phyloP scores from a whole-genome alignment of 83 land plant species.

The Larix sibirica region DNA sequence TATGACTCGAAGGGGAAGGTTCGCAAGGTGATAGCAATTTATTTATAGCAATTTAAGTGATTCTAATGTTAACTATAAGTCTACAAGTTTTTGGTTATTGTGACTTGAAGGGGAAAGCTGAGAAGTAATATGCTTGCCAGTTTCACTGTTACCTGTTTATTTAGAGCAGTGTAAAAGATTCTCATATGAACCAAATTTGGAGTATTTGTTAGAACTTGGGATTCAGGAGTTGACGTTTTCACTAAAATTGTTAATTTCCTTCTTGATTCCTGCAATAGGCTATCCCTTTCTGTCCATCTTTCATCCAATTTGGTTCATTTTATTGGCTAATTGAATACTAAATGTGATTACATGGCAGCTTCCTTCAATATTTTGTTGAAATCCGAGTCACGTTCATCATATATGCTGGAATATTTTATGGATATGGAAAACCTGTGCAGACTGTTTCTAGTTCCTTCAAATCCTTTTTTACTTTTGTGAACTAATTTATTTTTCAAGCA shows the following conservation, averaged over 20 bases:
- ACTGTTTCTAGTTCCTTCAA: neutral
- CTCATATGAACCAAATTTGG: neutral
- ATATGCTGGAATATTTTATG: neutral
- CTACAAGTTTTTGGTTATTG: slow-evolving; percentile 80
- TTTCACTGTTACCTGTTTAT: neutral
- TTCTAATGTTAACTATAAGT: slow-evolving; percentile 35
- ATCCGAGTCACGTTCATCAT: neutral
- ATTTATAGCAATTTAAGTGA: neutral
- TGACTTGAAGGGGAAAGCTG: slow-evolving; percentile 64
- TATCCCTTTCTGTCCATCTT: neutral
- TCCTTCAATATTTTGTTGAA: neutral
- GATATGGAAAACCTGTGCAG: neutral
- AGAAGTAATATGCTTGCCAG: slow-evolving; percentile 42
- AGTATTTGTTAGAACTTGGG: neutral
- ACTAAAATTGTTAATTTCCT: neutral
- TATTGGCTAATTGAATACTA: neutral
- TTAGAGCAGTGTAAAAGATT: neutral
- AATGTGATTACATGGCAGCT: neutral
- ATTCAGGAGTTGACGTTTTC: neutral
- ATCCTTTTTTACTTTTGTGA: neutral
- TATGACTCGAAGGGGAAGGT: slow-evolving; percentile 77
- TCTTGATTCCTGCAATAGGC: neutral
- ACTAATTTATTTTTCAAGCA: neutral
- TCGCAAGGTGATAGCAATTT: slow-evolving; percentile 56
- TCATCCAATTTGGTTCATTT: neutral